These are phyloP conservation scores for Aristolochia contorta DNA, from an alignment of 164 flowering plant genomes.

Conservation along the genomic window DNA sequence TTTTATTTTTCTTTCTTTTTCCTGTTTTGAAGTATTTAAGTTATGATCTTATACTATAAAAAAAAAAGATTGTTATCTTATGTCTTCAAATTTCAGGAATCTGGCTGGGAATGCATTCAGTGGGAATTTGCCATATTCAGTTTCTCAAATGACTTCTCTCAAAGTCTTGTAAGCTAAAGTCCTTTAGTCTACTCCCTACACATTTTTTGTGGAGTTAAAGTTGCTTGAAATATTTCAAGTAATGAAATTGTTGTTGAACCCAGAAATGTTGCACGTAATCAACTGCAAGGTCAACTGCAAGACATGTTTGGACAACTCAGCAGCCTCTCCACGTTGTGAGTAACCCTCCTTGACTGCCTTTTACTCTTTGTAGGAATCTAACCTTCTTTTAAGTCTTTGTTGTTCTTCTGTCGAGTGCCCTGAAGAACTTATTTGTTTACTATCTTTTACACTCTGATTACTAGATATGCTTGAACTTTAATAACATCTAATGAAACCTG, in stretches of 20 bases:
- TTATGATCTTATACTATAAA: conserved; percentile 6
- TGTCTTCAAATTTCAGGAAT: conserved; percentile 45
- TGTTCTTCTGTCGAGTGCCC: not conserved
- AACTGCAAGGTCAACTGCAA: conserved; percentile 42
- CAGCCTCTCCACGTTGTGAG: conserved; percentile 67
- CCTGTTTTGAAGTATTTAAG: not conserved
- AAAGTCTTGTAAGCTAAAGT: conserved; percentile 56
- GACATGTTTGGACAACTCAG: conserved; percentile 50
- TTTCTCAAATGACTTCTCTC: conserved; percentile 49
- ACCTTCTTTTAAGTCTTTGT: not conserved
- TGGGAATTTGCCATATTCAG: conserved; percentile 57
- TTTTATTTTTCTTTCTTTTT: too few relatives aligned
- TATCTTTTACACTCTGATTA: not conserved
- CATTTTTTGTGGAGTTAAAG: not conserved
- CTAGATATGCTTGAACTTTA: too few relatives aligned
- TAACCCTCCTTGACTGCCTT: conserved; percentile 2
- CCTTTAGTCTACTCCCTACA: not conserved
- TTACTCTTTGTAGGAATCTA: not conserved
- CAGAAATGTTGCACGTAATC: conserved; percentile 74
- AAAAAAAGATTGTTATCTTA: too few relatives aligned
- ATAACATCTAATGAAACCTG: too few relatives aligned
- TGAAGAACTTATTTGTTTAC: not conserved
- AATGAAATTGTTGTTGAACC: conserved; percentile 6
- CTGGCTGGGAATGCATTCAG: conserved; percentile 54
- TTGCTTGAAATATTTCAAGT: not conserved